Evolutionary conservation across 148 eudicot genomes (phyloP), one percentile per base, ranked within the genome.

Genomic region (Selenicereus undatus): DNA sequence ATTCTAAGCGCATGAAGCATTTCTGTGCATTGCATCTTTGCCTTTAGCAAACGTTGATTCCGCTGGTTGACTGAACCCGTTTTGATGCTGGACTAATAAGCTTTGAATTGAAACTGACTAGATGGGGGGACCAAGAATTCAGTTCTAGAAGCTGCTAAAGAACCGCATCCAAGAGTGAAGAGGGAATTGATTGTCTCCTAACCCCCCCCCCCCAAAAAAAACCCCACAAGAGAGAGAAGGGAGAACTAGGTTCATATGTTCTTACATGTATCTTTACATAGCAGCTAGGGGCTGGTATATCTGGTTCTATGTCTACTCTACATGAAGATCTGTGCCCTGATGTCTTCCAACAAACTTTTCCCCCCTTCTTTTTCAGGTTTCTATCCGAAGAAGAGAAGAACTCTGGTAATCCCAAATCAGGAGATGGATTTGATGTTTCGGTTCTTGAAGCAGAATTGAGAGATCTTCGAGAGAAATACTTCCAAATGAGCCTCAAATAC

Each of bases 381-480:
- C 65, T 83, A 75, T 84, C 92, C 20, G 88, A 85, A 71, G 90
- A 79, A 60, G 85, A 76, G 75, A 86, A 74, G 86, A 83, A 54
- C 72, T 60, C 87, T 36, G 84, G 75, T 42, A 51, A 75, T 51
- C 81, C 80, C 54, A 78, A 76, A 69, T 84, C 89, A 74, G 56
- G 80, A 69, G 85, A 74, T 42, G 91, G 85, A 54, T 77, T 82
- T 60, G 84, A 84, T 75, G 78, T 84, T 66, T 88, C 89, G 68
- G 85, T 86, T 60, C 87, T 93, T 39, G 94, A 93, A 84, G 76
- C 81, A 71, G 98, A 95, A 80, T 76, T 95, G 52, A 86, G 84
- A 87, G 98, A 95, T 74, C 88, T 95, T 42, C 93, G 91, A 56
- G 97, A 95, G 65, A 88, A 89, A 50, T 95, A 93, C 85, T 89